phyloP scores from a whole-genome alignment of 495 filamentous ascomycete species.

The Daldinia childiae region DNA sequence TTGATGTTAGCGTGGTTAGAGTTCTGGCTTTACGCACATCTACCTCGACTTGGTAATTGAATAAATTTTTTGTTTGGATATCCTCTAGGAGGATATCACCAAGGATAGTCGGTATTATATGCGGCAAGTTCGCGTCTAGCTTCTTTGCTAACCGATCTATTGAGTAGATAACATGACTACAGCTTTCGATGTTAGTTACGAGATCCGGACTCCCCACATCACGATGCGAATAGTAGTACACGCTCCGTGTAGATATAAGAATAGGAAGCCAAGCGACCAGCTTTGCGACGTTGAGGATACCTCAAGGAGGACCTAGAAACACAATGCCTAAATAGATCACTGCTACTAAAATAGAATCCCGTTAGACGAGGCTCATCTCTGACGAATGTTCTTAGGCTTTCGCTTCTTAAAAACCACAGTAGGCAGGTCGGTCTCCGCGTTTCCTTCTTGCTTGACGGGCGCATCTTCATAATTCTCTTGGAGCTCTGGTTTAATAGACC shows the following conservation, averaged over 20 bases:
- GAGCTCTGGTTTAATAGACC: slow-evolving; percentile 12
- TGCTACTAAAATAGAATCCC: not conserved
- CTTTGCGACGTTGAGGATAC: not conserved
- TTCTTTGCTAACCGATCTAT: not conserved
- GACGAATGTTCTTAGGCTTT: slow-evolving; percentile 78
- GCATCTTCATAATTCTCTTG: slow-evolving; percentile 31
- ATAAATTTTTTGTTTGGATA: not conserved
- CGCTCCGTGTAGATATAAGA: not conserved
- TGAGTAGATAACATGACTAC: no score
- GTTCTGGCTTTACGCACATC: not conserved
- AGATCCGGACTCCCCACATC: not conserved
- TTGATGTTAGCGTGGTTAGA: not conserved
- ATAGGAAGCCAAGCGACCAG: not conserved
- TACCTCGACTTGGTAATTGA: not conserved
- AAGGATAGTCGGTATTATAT: no score
- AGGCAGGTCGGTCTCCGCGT: slow-evolving; percentile 28
- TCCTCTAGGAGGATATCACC: no score
- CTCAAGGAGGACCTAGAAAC: not conserved
- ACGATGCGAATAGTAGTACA: not conserved
- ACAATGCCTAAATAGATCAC: not conserved
- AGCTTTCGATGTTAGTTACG: not conserved
- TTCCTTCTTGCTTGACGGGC: slow-evolving; percentile 53
- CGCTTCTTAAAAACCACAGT: slow-evolving; percentile 88
- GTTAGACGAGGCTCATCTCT: slow-evolving; percentile 47
- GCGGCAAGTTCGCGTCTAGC: not conserved